phyloP scores from a whole-genome alignment of 2,329 filamentous ascomycete genomes.

The Sporothrix globosa region DNA sequence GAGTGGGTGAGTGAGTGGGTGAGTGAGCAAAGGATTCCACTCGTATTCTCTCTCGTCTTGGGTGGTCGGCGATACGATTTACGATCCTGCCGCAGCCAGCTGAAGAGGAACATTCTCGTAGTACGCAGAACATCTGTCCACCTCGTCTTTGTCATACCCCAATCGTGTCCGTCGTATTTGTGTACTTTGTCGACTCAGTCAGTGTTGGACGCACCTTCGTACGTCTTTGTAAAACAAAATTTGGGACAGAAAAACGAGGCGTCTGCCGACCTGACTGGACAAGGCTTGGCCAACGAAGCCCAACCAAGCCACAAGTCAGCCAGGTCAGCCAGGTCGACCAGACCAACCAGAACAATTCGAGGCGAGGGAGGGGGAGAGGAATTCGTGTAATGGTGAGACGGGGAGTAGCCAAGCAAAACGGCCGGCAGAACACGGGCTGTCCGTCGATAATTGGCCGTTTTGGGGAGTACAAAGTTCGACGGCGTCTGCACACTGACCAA shows the following conservation, averaged over 20 bases:
- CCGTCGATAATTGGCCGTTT: neutral
- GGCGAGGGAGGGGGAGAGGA: neutral
- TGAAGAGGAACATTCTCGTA: slow-evolving; percentile 10
- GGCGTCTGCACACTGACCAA: neutral
- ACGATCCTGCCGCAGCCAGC: neutral
- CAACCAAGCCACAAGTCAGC: too few species aligned
- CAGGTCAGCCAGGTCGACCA: too few species aligned
- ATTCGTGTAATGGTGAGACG: neutral
- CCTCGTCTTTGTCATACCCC: slow-evolving; percentile 10
- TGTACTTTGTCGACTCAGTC: neutral
- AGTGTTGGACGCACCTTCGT: neutral
- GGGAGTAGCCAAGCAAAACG: neutral
- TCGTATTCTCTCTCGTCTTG: neutral
- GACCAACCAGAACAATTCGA: slow-evolving; percentile 22
- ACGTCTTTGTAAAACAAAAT: neutral
- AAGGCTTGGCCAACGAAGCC: neutral
- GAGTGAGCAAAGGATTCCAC: neutral
- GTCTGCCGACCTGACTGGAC: neutral
- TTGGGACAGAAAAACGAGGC: neutral
- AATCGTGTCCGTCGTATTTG: neutral
- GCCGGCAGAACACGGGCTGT: slow-evolving; percentile 10
- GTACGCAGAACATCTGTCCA: neutral
- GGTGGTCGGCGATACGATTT: neutral
- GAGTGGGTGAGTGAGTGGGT: neutral
- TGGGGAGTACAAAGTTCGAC: neutral